Evolutionary conservation across 1,284 basidiomycete genomes (phyloP).

Genomic region (Boletus sp.): DNA sequence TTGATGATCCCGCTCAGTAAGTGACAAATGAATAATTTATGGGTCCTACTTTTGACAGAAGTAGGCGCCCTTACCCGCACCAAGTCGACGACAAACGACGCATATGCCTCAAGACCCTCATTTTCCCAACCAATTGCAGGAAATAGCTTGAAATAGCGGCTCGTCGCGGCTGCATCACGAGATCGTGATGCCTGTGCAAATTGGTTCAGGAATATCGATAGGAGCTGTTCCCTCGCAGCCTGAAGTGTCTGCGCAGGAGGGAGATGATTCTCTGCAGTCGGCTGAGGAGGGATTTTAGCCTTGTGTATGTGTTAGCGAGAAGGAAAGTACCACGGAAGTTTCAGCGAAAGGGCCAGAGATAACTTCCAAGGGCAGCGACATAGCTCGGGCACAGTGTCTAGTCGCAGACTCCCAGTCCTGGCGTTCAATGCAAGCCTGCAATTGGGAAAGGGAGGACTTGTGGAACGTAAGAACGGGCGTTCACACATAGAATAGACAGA

Average conservation of each 20-base stretch:
- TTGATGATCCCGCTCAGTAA: constrained; percentile 9
- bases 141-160: constrained; percentile 95
- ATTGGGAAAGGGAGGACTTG: constrained; percentile 74
- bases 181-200: constrained; percentile 78
- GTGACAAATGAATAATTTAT: constrained; percentile 2
- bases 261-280: constrained; percentile 82
- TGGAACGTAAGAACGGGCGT: constrained; percentile 13
- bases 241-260: constrained; percentile 83
- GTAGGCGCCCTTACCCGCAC: constrained; percentile 76
- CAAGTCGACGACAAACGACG: constrained; percentile 87
- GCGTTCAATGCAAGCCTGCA: constrained; percentile 75
- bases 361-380: constrained; percentile 76
- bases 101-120: constrained; percentile 94
- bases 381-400: constrained; percentile 85
- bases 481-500: background rate
- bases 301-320: background rate
- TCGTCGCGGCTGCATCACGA: constrained; percentile 83
- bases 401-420: constrained; percentile 96
- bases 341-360: constrained; percentile 85
- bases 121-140: constrained; percentile 87
- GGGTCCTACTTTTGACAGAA: constrained; percentile 72
- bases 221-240: constrained; percentile 68
- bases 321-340: constrained; percentile 67
- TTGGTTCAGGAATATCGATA: constrained; percentile 73
- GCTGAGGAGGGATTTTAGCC: constrained; percentile 47